These are phyloP conservation scores for Pythium brachiatum DNA, from an alignment of 352 stramenopile species.

Conservation along the genomic window DNA sequence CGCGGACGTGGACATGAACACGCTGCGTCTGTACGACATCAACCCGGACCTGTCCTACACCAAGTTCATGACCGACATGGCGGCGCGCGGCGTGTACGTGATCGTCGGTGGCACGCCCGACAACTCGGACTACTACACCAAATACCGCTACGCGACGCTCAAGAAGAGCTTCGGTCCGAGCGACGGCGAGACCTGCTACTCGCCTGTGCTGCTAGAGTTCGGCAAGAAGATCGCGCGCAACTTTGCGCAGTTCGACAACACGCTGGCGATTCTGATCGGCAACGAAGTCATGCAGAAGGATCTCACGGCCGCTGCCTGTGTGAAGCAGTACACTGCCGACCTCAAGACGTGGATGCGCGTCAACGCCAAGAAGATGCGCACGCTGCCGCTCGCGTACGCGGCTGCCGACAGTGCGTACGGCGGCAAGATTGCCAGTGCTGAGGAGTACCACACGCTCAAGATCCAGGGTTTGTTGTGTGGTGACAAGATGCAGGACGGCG, in stretches of 20 bases:
- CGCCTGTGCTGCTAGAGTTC: conserved; percentile 79
- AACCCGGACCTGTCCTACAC: conserved; percentile 82
- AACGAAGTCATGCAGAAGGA: conserved; percentile 90
- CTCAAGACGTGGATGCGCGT: conserved; percentile 88
- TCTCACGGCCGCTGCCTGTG: conserved; percentile 73
- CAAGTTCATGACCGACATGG: conserved; percentile 88
- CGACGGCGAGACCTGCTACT: conserved; percentile 78
- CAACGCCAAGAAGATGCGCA: conserved; percentile 80
- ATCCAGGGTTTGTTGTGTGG: conserved; percentile 81
- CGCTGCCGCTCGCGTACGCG: conserved; percentile 79
- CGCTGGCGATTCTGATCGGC: conserved; percentile 74
- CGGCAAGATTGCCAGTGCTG: conserved; percentile 52
- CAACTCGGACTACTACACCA: conserved; percentile 81
- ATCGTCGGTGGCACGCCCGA: conserved; percentile 78
- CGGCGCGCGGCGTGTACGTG: conserved; percentile 71
- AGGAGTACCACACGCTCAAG: conserved; percentile 85
- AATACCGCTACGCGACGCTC: conserved; percentile 67
- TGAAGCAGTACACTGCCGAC: conserved; percentile 82
- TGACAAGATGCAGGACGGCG: conserved; percentile 81
- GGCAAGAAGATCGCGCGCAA: conserved; percentile 86
- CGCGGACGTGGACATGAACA: conserved; percentile 78
- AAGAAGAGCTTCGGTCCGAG: conserved; percentile 56
- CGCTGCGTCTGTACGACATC: conserved; percentile 85
- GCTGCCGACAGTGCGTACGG: conserved; percentile 78
- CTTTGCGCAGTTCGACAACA: conserved; percentile 88